Base-by-base conservation (phyloP, 805 yeast species). In the Lipomyces orientalis region DNA sequence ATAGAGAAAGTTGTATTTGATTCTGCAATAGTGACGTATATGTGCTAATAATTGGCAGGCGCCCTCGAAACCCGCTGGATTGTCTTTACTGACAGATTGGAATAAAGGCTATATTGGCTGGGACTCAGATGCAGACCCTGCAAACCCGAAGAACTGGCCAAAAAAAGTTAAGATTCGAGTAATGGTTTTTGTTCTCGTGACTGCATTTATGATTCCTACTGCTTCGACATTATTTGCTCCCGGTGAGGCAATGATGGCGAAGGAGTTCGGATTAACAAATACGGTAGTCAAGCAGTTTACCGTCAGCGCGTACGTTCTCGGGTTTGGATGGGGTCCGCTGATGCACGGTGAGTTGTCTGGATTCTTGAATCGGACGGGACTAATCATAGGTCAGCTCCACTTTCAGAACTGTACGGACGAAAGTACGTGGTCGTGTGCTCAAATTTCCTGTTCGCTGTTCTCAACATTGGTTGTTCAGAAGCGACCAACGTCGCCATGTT, bases 101-200 rank as follows among this genome's bases (percentile, higher is more conserved):
- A 64, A 63, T 16, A 61, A 60, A 10, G 62, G 62, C 31, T 61
- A 71, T 14, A 72, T 72, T 9, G 71, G 70, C 25, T 75, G 74
- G 73, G 78, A 75, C 43, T 75, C 76, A 2, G 52, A 19, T 4
- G 74, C 79, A 60, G 84, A 82, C 64, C 74, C 75, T 33, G 75
- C 74, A 29, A 80, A 83, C 67, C 83, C 84, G 5, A 76, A 78
- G 63, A 79, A 77, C 69, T 73, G 78, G 67, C 71, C 81, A 10
- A 61, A 46, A 4, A 66, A 72, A 14, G 65, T 75, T 33, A 82
- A 81, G 70, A 80, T 84, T 83, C 19, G 76, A 1, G 77, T 76
- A 65, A 79, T 83, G 7, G 57, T 74, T 8, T 22, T 74, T 22
- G 68, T 75, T 5, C 63, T 73, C 39, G 58, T 65, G 46, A 68